Conservation (phyloP, 2,329 filamentous ascomycete species). For the Colletotrichum trifolii region DNA sequence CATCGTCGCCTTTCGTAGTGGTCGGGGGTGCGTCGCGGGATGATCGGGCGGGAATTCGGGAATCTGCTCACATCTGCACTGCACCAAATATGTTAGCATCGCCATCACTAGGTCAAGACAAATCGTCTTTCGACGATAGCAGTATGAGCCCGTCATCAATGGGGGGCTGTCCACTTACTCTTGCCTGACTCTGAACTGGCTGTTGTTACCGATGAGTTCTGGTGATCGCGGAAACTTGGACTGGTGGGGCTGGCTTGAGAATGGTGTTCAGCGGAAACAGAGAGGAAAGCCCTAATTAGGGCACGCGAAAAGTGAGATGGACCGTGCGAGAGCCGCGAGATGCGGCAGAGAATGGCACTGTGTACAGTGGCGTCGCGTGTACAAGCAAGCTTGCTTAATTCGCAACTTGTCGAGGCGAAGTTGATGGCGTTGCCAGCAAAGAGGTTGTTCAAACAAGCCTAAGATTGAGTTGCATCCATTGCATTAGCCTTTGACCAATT, state of each 20-base stretch:
- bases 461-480: no score
- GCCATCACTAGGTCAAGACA: not conserved
- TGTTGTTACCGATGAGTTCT: conserved; percentile 46
- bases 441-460: no score
- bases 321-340: conserved; percentile 3
- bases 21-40: conserved; percentile 34
- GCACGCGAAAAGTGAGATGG: conserved; percentile 22
- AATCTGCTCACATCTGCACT: conserved; percentile 88
- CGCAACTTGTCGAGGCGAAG: not conserved
- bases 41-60: conserved; percentile 28
- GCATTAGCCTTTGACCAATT: no score
- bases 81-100: conserved; percentile 45
- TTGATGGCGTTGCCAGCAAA: no score
- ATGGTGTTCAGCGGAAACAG: conserved; percentile 27
- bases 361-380: not conserved
- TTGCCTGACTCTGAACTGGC: conserved; percentile 62
- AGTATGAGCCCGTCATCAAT: conserved; percentile 9
- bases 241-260: conserved; percentile 34
- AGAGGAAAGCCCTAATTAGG: conserved; percentile 36
- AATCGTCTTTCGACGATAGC: not conserved
- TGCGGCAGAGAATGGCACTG: not conserved
- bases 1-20: conserved; percentile 35
- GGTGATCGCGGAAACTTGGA: conserved; percentile 29
- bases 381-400: not conserved
- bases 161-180: conserved; percentile 60